phyloP scores from a whole-genome alignment of 2,329 filamentous ascomycete species.

The Exophiala phaeomuriformis region DNA sequence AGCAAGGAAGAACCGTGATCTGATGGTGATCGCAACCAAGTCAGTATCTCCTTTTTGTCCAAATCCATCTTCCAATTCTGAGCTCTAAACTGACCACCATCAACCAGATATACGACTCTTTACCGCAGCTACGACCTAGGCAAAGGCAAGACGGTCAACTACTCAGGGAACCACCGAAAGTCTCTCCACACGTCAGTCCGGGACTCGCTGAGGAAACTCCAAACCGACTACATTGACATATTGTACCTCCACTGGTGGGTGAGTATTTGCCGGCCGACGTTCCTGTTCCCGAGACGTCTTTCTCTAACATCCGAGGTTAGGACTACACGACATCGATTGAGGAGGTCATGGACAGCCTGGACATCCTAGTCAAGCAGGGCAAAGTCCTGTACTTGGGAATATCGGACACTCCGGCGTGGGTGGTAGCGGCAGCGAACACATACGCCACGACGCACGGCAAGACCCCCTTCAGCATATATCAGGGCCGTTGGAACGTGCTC shows the following conservation, averaged over 20 bases:
- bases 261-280: not conserved
- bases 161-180: constrained; percentile 39
- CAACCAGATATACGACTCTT: constrained; percentile 56
- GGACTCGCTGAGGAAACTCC: constrained; percentile 43
- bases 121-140: constrained; percentile 42
- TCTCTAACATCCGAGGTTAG: constrained; percentile 32
- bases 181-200: constrained; percentile 39
- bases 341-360: constrained; percentile 37
- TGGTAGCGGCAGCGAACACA: constrained; percentile 35
- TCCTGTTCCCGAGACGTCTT: not conserved
- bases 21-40: constrained; percentile 66
- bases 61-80: too few species aligned
- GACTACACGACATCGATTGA: constrained; percentile 37
- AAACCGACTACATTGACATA: constrained; percentile 48
- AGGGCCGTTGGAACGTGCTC: constrained; percentile 36
- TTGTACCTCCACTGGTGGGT: constrained; percentile 51
- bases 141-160: constrained; percentile 36
- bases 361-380: constrained; percentile 35
- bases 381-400: constrained; percentile 40
- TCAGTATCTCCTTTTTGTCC: constrained; percentile 28
- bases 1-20: constrained; percentile 55
- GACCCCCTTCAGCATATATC: constrained; percentile 36
- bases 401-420: constrained; percentile 38
- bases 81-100: not conserved
- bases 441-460: constrained; percentile 37